A percentile compares a stretch with the other conserved stretches of the same genome.
Conservation (phyloP, 2,329 filamentous ascomycete species). For the Diplodia scrobiculata region DNA sequence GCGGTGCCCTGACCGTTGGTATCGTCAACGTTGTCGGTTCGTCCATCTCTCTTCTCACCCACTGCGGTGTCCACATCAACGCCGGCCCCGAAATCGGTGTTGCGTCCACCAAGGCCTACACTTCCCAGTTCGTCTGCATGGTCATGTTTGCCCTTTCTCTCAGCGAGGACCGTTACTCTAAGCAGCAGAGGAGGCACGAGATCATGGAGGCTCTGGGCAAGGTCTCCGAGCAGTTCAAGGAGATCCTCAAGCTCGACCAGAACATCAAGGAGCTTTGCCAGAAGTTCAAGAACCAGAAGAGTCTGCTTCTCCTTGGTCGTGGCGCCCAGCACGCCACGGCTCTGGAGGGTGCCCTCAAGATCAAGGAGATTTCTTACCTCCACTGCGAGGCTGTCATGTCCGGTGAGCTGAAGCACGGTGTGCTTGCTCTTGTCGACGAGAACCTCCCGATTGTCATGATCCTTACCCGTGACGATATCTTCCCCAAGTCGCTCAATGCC, state of each 20-base stretch:
- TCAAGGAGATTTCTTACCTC: constrained; percentile 99
- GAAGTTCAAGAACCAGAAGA: constrained; percentile 98
- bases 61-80: constrained; percentile 99
- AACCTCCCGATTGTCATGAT: constrained; percentile 99
- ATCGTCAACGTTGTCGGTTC: constrained; percentile 99
- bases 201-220: constrained; percentile 92
- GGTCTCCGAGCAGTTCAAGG: constrained; percentile 87
- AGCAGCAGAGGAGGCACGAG: constrained; percentile 86
- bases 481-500: constrained; percentile 98
- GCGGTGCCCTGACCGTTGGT: constrained; percentile 93
- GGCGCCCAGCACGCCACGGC: constrained; percentile 97
- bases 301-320: constrained; percentile 85
- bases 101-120: constrained; percentile 98
- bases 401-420: constrained; percentile 98
- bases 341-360: constrained; percentile 95
- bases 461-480: constrained; percentile 90
- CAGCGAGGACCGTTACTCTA: constrained; percentile 93
- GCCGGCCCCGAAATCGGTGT: constrained; percentile 98
- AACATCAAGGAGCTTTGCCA: constrained; percentile 92
- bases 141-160: constrained; percentile 98
- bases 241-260: constrained; percentile 87
- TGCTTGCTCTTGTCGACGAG: constrained; percentile 94
- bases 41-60: constrained; percentile 96
- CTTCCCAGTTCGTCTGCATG: constrained; percentile 99
- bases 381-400: constrained; percentile 99